Percentiles rank a stretch among this genome's conserved stretches.
Conservation (phyloP, 1,284 basidiomycete species). For the Apiotrichum domesticum region DNA sequence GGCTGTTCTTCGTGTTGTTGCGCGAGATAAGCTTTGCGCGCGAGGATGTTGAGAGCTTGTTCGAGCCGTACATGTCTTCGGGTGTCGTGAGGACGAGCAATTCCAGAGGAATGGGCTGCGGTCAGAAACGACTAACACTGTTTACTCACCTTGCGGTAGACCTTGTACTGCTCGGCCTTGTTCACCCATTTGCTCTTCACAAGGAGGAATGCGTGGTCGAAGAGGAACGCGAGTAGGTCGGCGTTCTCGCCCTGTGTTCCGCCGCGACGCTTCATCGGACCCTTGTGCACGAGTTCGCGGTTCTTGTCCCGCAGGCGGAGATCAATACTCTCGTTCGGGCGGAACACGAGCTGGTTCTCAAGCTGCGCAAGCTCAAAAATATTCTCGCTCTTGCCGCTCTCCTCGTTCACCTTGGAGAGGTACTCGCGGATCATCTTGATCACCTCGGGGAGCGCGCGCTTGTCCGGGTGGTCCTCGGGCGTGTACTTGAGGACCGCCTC, state of each 20-base stretch:
- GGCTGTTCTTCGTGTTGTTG: slow-evolving; percentile 12
- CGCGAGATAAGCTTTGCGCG: slow-evolving; percentile 45
- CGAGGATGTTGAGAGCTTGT: slow-evolving; percentile 35
- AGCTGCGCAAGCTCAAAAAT: slow-evolving; percentile 86
- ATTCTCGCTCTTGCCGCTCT: slow-evolving; percentile 88
- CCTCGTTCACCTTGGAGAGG: slow-evolving; percentile 80
- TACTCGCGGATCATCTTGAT: slow-evolving; percentile 77
- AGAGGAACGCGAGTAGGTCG: slow-evolving; percentile 88
- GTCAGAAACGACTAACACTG: slow-evolving; percentile 33
- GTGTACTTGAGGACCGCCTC: slow-evolving; percentile 93
- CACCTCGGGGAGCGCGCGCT: slow-evolving; percentile 69
- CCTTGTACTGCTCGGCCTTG: slow-evolving; percentile 85
- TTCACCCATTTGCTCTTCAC: slow-evolving; percentile 81
- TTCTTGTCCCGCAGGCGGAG: slow-evolving; percentile 78
- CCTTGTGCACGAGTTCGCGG: slow-evolving; percentile 89
- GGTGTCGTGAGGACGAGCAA: slow-evolving; percentile 77
- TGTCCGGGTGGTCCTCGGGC: slow-evolving; percentile 83
- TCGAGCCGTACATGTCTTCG: slow-evolving; percentile 56
- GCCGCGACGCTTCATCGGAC: slow-evolving; percentile 85
- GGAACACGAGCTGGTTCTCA: slow-evolving; percentile 79
- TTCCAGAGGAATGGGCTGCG: slow-evolving; percentile 85
- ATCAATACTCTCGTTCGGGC: slow-evolving; percentile 78
- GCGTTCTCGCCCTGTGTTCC: slow-evolving; percentile 66
- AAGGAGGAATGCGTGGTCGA: slow-evolving; percentile 94
- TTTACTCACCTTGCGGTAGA: slow-evolving; percentile 75